Evolutionary conservation across 768 basidiomycete species (phyloP).

Genomic region (Leccinum variicolor): DNA sequence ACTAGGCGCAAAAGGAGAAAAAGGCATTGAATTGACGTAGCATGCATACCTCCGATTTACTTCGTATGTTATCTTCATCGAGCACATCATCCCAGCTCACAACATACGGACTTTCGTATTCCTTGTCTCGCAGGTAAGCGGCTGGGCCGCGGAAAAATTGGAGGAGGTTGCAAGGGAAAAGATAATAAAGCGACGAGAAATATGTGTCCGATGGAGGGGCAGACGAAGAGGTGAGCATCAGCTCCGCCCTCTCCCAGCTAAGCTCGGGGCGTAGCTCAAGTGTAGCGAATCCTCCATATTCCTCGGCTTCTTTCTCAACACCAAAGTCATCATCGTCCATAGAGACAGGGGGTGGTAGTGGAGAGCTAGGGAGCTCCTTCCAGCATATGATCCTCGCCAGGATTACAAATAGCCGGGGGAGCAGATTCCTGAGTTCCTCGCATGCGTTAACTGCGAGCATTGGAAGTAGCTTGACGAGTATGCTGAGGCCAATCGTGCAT

Average conservation of each 20-base stretch:
- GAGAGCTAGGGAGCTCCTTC: slow-evolving; percentile 49
- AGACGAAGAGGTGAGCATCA: slow-evolving; percentile 51
- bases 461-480: slow-evolving; percentile 71
- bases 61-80: slow-evolving; percentile 65
- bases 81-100: slow-evolving; percentile 69
- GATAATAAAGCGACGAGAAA: slow-evolving; percentile 82
- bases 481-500: slow-evolving; percentile 59
- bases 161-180: slow-evolving; percentile 87
- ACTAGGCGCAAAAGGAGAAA: background rate
- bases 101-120: slow-evolving; percentile 56
- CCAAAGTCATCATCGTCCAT: slow-evolving; percentile 32
- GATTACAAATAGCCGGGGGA: slow-evolving; percentile 65
- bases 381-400: slow-evolving; percentile 74
- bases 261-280: slow-evolving; percentile 52
- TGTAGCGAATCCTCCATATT: slow-evolving; percentile 35
- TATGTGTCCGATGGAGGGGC: slow-evolving; percentile 62
- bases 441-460: slow-evolving; percentile 64
- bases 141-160: slow-evolving; percentile 72
- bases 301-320: slow-evolving; percentile 6
- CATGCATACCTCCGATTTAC: slow-evolving; percentile 62
- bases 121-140: slow-evolving; percentile 53
- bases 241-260: slow-evolving; percentile 67
- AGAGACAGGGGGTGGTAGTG: slow-evolving; percentile 29
- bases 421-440: slow-evolving; percentile 49
- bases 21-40: background rate